Base-by-base conservation (phyloP, 371 early-diverging fungal genomes). In the Mortierella sp. region DNA sequence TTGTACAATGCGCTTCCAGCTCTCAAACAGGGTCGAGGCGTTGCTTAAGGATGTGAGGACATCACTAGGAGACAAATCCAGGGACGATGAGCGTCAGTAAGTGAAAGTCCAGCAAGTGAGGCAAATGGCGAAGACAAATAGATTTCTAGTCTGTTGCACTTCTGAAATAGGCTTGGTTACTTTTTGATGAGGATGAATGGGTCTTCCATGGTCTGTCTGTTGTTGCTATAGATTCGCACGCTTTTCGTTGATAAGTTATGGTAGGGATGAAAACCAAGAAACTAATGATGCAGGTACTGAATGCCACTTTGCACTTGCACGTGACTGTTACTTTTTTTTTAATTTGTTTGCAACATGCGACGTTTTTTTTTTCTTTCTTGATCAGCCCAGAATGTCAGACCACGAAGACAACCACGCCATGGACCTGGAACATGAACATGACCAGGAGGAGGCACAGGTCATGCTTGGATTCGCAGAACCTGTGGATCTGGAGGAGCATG, bases 381-480 rank as follows among this genome's bases (percentile, higher is more conserved):
- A 48, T 19, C 50, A 15, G 24, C n/a, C 17, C 6, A 48, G 39
- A 30, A 66, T 66, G 66, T 58, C 66, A 50, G 50, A 59, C 59
- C 15, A 58, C 52, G 59, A 46, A 44, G 41, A 59, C 32, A 51
- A 66, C 21, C 52, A 60, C 28, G 23, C 11, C 30, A 48, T 47
- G n/a, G 53, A 50, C 50, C 54, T 41, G 6, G 34, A 53, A 12
- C 26, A 61, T 6, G 53, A 11, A 11, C 56, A 44, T 19, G 43
- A 60, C 24, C 56, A 49, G 26, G 67, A 58, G 34, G 64, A 64
- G 32, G 60, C 75, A 9, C 64, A 65, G 37, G 78, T 86, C 66
- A 90, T 91, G 69, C 88, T 94, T 31, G 94, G 94, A 7, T 94
- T 89, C 70, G 91, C 89, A 27, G 93, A 94, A 70, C 86, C 87